A percentile compares a stretch with the other conserved stretches of the same genome.
phyloP scores from a whole-genome alignment of 2,329 filamentous ascomycete genomes.

The Penicillium sp. region DNA sequence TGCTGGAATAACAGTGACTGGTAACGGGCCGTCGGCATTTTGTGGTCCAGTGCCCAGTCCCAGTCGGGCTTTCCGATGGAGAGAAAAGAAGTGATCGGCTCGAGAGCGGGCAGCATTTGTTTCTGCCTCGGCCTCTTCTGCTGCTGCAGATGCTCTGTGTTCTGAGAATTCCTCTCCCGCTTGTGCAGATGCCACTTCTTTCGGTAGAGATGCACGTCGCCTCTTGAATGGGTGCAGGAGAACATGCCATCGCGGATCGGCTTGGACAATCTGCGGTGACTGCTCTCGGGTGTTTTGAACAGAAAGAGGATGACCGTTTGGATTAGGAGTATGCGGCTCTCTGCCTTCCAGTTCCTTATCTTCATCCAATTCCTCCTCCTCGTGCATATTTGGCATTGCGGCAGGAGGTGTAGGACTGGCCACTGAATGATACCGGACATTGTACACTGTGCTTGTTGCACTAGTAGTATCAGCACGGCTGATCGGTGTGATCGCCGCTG shows the following conservation, averaged over 20 bases:
- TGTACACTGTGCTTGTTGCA: constrained; percentile 63
- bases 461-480: constrained; percentile 62
- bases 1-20: constrained; percentile 61
- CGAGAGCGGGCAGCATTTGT: constrained; percentile 45
- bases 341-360: constrained; percentile 28
- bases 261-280: constrained; percentile 32
- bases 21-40: constrained; percentile 44
- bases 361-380: constrained; percentile 30
- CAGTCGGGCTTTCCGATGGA: constrained; percentile 46
- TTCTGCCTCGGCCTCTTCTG: constrained; percentile 26
- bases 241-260: constrained; percentile 47
- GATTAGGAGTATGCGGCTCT: constrained; percentile 8
- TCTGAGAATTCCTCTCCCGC: constrained; percentile 43
- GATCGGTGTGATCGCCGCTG: constrained; percentile 54
- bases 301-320: constrained; percentile 17
- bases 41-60: constrained; percentile 38
- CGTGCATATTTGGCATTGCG: constrained; percentile 35
- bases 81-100: constrained; percentile 48
- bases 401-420: constrained; percentile 47
- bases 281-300: constrained; percentile 29
- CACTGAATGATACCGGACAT: constrained; percentile 60
- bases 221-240: constrained; percentile 59
- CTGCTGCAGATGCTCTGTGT: constrained; percentile 29
- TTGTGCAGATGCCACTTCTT: constrained; percentile 58
- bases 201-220: constrained; percentile 57